Evolutionary conservation across 306 rosid genomes (phyloP), one percentile per base, ranked within the genome.

Genomic region (Chamaecrista fasciculata): DNA sequence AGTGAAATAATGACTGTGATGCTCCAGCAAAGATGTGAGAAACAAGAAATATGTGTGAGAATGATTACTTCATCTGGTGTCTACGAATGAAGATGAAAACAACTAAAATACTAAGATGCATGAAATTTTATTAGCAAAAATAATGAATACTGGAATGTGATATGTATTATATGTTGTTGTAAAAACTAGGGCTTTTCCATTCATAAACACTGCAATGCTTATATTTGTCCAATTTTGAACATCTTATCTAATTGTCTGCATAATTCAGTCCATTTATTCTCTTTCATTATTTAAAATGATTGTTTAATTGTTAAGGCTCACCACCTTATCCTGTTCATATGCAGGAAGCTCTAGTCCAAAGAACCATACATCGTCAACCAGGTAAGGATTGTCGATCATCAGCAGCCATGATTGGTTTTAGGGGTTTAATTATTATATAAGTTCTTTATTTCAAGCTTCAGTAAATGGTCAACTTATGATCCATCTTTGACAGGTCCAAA

Each of bases 331-430:
- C 39, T 86, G 75, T 78, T 71, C 16, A 47, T 73, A 18, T 70
- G 84, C 95, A 90, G 98, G 87, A 80, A 79, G 79, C 46, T 80
- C 97, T 57, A 67, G 79, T 50, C 62, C 87, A 47, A 86, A 78
- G 69, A 76, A 49, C 34, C 76, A 14, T 51, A 68, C 14, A 12
- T 75, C 89, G 19, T 61, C 78, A 33, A 28, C 72, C 57, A 88
- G 96, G 97, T 93, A 86, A 72, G 46, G 40, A 31, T 49, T 49
- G 25, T 70, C 36, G 14, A 19, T 11, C 8, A 15, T 75, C 84
- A 11, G 61, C 71, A 44, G 29, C 74, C 52, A 86, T 93, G 97
- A 31, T 5, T 56, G 40, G 18, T 19, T 60, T 62, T 67, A 60
- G 57, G 40, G 24, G 29, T 66, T 67, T 49, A 53, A n/a, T 5